A percentile compares a stretch with the other conserved stretches of the same genome.
These are phyloP conservation scores for Amanita fuliginea DNA, from an alignment of 768 basidiomycete species.

Conservation along the genomic window DNA sequence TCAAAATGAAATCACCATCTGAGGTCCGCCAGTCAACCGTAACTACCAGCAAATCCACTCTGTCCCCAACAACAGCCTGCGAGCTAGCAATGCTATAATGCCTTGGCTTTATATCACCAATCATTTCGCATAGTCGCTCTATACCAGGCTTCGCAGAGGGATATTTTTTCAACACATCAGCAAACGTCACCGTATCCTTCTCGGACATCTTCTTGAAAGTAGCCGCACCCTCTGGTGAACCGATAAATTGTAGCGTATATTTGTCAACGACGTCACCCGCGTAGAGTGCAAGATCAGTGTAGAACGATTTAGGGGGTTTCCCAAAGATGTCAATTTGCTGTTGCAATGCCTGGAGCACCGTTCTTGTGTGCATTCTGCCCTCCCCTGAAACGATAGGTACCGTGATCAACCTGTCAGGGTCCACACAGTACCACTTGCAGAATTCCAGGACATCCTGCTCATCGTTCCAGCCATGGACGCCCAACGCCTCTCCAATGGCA, in stretches of 20 bases:
- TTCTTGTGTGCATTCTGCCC: conserved; percentile 76
- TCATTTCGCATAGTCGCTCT: conserved; percentile 75
- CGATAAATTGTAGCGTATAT: conserved; percentile 82
- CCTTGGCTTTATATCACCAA: conserved; percentile 93
- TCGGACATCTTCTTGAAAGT: conserved; percentile 95
- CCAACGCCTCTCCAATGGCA: conserved; percentile 92
- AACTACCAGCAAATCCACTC: conserved; percentile 91
- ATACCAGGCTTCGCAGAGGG: conserved; percentile 68
- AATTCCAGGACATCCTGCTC: conserved; percentile 79
- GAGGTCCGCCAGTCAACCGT: conserved; percentile 92
- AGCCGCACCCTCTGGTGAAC: conserved; percentile 79
- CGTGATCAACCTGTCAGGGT: conserved; percentile 69
- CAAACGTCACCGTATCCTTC: conserved; percentile 91
- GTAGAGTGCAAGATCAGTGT: conserved; percentile 71
- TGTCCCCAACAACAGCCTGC: conserved; percentile 89
- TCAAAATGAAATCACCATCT: conserved; percentile 41
- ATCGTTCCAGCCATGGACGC: conserved; percentile 98
- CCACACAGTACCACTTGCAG: conserved; percentile 84
- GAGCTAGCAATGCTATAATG: conserved; percentile 98
- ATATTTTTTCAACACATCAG: conserved; percentile 72
- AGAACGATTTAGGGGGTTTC: conserved; percentile 92
- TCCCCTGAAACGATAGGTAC: conserved; percentile 64
- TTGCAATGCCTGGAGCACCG: conserved; percentile 90
- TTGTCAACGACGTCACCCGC: conserved; percentile 63
- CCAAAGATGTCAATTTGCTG: conserved; percentile 97